A percentile compares a stretch with the other conserved stretches of the same genome.
phyloP scores from a whole-genome alignment of 2,329 filamentous ascomycete genomes.

The Sarocladiaceae sp. region DNA sequence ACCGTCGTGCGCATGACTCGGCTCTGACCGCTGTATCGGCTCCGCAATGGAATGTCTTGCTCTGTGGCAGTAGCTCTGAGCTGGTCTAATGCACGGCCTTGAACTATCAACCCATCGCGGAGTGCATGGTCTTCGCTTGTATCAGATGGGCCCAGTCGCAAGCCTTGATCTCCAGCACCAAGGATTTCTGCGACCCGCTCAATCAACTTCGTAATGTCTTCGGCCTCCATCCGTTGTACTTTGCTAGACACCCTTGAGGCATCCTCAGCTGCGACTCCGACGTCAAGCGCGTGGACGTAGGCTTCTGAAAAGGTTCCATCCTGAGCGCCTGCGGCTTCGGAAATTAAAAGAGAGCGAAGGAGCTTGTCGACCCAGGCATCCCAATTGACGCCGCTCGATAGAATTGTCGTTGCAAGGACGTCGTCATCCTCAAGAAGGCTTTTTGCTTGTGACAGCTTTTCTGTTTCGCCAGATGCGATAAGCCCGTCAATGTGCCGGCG shows the following conservation, averaged over 20 bases:
- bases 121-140: slow-evolving; percentile 27
- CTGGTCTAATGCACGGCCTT: slow-evolving; percentile 7
- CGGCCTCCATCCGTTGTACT: slow-evolving; percentile 52
- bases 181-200: slow-evolving; percentile 22
- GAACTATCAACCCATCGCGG: slow-evolving; percentile 8
- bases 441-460: slow-evolving; percentile 37
- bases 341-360: slow-evolving; percentile 44
- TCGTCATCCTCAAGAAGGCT: slow-evolving; percentile 57
- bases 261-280: slow-evolving; percentile 48
- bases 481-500: slow-evolving; percentile 44
- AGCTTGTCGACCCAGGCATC: slow-evolving; percentile 38
- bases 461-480: slow-evolving; percentile 34
- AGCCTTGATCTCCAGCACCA: slow-evolving; percentile 30
- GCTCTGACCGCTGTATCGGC: slow-evolving; percentile 68
- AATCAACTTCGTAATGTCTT: slow-evolving; percentile 23
- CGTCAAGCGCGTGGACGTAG: slow-evolving; percentile 58
- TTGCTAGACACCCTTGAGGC: slow-evolving; percentile 51
- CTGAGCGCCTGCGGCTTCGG: slow-evolving; percentile 32
- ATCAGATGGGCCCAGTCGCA: slow-evolving; percentile 28
- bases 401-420: slow-evolving; percentile 44
- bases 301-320: slow-evolving; percentile 45
- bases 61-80: slow-evolving; percentile 29
- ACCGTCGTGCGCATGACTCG: slow-evolving; percentile 72
- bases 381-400: slow-evolving; percentile 22
- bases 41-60: slow-evolving; percentile 55